Evolutionary conservation across 371 early-diverging fungal genomes (phyloP), one percentile per base, ranked within the genome.

Genomic region (Apophysomyces trapeziformis): DNA sequence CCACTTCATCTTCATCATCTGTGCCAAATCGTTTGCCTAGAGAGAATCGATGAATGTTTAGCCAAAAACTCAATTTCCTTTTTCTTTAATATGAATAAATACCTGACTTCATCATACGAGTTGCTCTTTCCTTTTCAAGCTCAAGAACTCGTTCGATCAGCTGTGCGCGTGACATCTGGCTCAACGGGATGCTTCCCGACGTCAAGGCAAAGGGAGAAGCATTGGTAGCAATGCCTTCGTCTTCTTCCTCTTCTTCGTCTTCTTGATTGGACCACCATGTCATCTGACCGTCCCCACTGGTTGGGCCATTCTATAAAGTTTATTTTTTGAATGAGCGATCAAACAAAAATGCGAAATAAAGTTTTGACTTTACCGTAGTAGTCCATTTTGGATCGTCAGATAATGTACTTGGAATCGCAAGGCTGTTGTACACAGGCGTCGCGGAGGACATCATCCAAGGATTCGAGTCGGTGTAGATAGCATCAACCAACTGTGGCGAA

Each of bases 131-230:
- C n/a, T 67, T 62, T 61, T 79, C 79, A 1, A 79, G 69, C 32
- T 74, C 63, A 38, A 79, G 60, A 5, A 76, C 70, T 13, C 79
- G 68, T 60, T 72, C 68, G 61, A 79, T 79, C 41, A 79, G 70
- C 45, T 79, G 65, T 35, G 70, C 71, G 41, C 75, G 74, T 50
- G 54, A 50, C 54, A 50, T 50, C 11, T 50, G 54, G 21, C 35
- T 50, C 32, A 50, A 50, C 54, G 54, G 54, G 54, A 50, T 50
- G 21, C 21, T 21, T 18, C 21, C 54, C 54, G 54, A 50, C 16
- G 54, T 50, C 54, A 50, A 50, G 16, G 54, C n/a, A 50, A 50
- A 50, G 16, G 54, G 54, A 5, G 54, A 50, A 9, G 21, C 9
- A 26, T 32, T 50, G 41, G 41, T 13, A 13, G 13, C 41, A 41